Evolutionary conservation across 352 stramenopile genomes (phyloP), one percentile per base, ranked within the genome.

Genomic region (Phytophthora colocasiae): DNA sequence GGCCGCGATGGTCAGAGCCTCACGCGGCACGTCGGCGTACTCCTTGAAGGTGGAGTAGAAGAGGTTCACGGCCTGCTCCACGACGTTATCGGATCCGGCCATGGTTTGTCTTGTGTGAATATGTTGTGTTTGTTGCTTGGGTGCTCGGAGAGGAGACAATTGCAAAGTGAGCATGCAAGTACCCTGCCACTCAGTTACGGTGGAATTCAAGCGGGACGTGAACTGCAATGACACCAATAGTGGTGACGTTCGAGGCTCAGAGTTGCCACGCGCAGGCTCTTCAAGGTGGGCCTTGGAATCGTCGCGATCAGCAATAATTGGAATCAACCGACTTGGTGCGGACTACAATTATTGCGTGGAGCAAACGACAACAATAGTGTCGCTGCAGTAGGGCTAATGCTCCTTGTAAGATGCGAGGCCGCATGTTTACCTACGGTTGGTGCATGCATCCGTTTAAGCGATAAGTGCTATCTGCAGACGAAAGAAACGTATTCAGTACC

Each of bases 11-110:
- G 77, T 85, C 17, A 91, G 60, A 14, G 72, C 66, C 9, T 69
- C 48, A 32, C 77, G 75, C 43, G 81, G 75, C 24, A 83, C 41
- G 31, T 73, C 49, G 14, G 61, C 52, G 32, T 77, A 47, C 50
- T 74, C 60, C 59, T 69, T 63, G 71, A 88, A 90, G 12, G 72
- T 78, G 24, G 69, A 63, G 75, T 84, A 87, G 71, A 90, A 90
- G 45, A 90, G 77, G 67, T 65, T 64, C 38, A 90, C 58, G 51
- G 81, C 81, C 39, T 88, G 74, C 50, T 90, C 80, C 39, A 82
- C 49, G 31, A 43, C 48, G 31, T 34, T 59, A 45, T 69, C 53
- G 29, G 61, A 44, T 64, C 53, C 53, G 31, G 61, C 61, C 61
- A 69, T 69, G 39, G 15, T 56, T 46, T 15, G 8, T 19, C 50